These are phyloP conservation scores for Coemansia sp. DNA, from an alignment of 192 early-diverging fungal genomes.

Conservation along the genomic window DNA sequence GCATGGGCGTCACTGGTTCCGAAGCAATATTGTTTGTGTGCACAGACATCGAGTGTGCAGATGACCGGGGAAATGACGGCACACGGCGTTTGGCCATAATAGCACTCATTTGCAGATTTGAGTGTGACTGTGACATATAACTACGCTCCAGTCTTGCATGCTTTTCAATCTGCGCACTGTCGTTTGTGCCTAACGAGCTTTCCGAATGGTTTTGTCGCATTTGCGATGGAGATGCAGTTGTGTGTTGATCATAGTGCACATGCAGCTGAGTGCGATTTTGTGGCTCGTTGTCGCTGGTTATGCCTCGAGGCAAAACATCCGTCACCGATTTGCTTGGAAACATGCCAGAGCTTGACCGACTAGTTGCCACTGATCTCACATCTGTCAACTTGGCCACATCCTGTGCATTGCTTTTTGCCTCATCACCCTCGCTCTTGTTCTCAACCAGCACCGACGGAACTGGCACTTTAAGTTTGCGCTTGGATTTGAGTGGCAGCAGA, in stretches of 20 bases:
- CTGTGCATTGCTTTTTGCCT: background rate
- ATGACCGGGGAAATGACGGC: conserved; percentile 20
- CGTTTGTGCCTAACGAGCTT: background rate
- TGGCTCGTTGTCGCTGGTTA: conserved; percentile 39
- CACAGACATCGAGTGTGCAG: conserved; percentile 12
- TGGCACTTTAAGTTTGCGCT: conserved; percentile 3
- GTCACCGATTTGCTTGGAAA: conserved; percentile 39
- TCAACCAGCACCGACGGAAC: background rate
- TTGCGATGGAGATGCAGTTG: conserved; percentile 16
- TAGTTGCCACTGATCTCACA: conserved; percentile 21
- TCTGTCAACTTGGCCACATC: background rate
- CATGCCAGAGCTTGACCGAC: conserved; percentile 48
- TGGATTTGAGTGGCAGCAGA: conserved; percentile 27
- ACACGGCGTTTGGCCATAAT: conserved; percentile 2
- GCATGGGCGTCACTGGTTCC: conserved; percentile 34
- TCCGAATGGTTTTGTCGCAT: background rate
- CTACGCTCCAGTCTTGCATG: conserved; percentile 12
- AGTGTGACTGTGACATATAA: conserved; percentile 32
- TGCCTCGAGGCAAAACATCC: conserved; percentile 6
- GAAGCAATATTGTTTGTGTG: conserved; percentile 20
- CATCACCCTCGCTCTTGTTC: background rate
- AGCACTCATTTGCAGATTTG: conserved; percentile 29
- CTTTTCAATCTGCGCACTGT: background rate
- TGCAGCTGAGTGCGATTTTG: background rate
- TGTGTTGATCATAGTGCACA: background rate